phyloP scores from a whole-genome alignment of 352 stramenopile genomes.

The Phytophthora pini region DNA sequence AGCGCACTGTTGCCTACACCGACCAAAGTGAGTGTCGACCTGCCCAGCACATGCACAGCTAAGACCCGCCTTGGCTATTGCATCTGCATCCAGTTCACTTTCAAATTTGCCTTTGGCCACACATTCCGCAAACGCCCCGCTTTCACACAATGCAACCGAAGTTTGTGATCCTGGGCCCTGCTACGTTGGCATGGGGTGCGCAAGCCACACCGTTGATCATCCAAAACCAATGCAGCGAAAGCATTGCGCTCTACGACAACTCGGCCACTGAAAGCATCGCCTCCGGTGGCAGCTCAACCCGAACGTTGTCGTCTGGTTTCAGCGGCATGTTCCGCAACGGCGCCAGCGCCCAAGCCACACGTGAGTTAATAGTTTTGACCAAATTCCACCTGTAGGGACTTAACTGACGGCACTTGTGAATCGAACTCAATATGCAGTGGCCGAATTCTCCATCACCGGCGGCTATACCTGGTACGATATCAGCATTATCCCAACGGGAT shows the following conservation, averaged over 20 bases:
- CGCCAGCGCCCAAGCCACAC: constrained; percentile 43
- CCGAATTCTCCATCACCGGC: constrained; percentile 47
- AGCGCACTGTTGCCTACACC: constrained; percentile 20
- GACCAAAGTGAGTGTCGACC: constrained; percentile 1
- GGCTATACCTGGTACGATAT: constrained; percentile 59
- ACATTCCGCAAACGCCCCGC: background rate
- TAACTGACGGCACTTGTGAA: background rate
- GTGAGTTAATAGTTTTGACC: constrained; percentile 9
- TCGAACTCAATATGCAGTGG: constrained; percentile 26
- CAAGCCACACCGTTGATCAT: constrained; percentile 44
- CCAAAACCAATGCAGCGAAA: constrained; percentile 51
- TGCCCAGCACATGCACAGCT: background rate
- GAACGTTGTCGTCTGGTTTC: constrained; percentile 44
- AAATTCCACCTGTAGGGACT: background rate
- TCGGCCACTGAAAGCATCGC: constrained; percentile 46
- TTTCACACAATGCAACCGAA: constrained; percentile 15
- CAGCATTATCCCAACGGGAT: constrained; percentile 54
- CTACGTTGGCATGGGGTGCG: constrained; percentile 22
- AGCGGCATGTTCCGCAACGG: constrained; percentile 66
- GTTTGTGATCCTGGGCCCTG: constrained; percentile 7
- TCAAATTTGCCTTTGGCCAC: constrained; percentile 14
- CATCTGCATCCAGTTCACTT: constrained; percentile 18
- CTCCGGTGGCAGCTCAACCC: constrained; percentile 37
- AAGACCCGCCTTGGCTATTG: background rate
- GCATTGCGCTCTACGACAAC: constrained; percentile 66